Evolutionary conservation across 176 grass and related monocot genomes (phyloP), one percentile per base, ranked within the genome.

Genomic region (Areca catechu): DNA sequence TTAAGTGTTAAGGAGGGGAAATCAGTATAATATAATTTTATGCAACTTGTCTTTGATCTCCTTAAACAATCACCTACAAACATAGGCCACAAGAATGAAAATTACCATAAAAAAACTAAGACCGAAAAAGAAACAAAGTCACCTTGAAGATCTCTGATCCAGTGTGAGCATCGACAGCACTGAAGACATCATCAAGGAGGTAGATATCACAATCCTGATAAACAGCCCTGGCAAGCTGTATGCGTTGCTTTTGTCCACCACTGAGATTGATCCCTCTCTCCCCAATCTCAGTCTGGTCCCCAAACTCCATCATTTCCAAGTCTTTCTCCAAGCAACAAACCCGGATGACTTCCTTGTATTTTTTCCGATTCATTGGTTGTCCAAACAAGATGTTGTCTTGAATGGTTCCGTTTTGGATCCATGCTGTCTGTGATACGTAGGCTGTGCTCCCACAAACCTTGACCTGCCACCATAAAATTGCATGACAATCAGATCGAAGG

Each of bases 271-370:
- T 98, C 15, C 93, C 93, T 5, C 93, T 82, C 66, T 98, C 93
- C 1, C 93, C 93, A 16, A 98, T 98, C 93, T 98, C 93, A 0
- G 93, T 98, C 76, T 98, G 93, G 47, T 98, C 93, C 15, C 93
- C 93, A 56, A 98, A 98, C 76, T 98, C 93, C 93, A 98, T 98
- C 87, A 98, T 92, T 73, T 98, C 93, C 27, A 98, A 21, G 74
- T 98, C 93, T 67, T 98, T 98, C 70, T 98, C 83, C 63, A 98
- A 76, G 74, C 87, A 92, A 70, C 93, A 98, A 14, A 98, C 93
- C 58, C 73, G 63, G 56, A 92, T 85, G 5, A 74, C 84, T 73
- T 92, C 79, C 73, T 78, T 82, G 78, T 98, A 98, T 53, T 62
- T 74, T 61, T 73, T 79, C 47, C 24, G 16, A 66, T 98, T 23